A percentile compares a stretch with the other conserved stretches of the same genome.
These are phyloP conservation scores for Botrytis sinoallii DNA, from an alignment of 2,329 filamentous ascomycete genomes.

Conservation along the genomic window DNA sequence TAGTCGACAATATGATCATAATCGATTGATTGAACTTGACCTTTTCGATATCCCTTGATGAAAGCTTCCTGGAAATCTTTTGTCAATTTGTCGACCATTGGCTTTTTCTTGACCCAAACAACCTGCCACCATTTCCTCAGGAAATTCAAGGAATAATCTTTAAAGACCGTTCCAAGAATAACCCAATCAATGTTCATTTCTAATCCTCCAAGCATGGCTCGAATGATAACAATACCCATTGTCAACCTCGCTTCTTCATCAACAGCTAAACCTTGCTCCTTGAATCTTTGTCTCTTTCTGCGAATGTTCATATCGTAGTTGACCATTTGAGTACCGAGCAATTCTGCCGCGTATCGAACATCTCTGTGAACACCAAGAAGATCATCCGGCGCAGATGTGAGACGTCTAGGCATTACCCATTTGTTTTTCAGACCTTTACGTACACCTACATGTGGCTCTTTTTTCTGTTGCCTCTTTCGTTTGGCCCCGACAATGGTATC, in stretches of 20 bases:
- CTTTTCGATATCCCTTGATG: constrained; percentile 61
- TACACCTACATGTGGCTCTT: constrained; percentile 12
- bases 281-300: constrained; percentile 31
- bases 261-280: constrained; percentile 37
- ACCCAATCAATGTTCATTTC: constrained; percentile 61
- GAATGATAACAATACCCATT: constrained; percentile 56
- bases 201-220: constrained; percentile 57
- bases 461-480: constrained; percentile 8
- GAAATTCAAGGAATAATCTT: constrained; percentile 48
- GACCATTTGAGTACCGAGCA: constrained; percentile 18
- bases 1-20: constrained; percentile 62
- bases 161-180: constrained; percentile 54
- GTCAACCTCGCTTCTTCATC: constrained; percentile 50
- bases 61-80: constrained; percentile 64
- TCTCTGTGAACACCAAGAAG: constrained; percentile 19
- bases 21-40: constrained; percentile 59
- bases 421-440: constrained; percentile 18
- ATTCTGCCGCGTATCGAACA: constrained; percentile 13
- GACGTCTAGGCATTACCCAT: constrained; percentile 17
- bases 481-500: constrained; percentile 5
- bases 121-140: constrained; percentile 55
- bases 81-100: constrained; percentile 55
- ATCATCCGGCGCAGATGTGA: constrained; percentile 17
- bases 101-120: constrained; percentile 49
- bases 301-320: constrained; percentile 17